Conservation (phyloP, 176 grass and related monocot genomes). For the Avena eriantha region DNA sequence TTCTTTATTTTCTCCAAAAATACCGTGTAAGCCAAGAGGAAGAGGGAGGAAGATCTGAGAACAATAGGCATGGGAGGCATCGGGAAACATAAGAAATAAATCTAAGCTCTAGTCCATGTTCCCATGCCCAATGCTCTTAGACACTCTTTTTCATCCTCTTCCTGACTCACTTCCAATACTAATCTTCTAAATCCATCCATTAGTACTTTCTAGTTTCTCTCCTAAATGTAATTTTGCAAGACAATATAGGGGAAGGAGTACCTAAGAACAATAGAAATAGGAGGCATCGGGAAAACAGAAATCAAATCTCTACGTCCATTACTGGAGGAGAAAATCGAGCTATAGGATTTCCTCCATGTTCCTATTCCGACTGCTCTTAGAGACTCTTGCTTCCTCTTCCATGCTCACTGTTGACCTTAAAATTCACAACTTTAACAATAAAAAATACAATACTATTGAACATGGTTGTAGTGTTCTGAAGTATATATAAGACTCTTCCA, state of each 20-base stretch:
- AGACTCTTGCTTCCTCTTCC: constrained; percentile 8
- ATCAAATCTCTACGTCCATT: neutral
- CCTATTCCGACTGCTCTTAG: neutral
- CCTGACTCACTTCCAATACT: neutral
- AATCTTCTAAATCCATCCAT: neutral
- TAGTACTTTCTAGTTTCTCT: neutral
- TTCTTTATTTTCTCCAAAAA: neutral
- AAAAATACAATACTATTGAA: neutral
- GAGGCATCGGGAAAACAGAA: neutral
- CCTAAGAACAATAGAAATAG: neutral
- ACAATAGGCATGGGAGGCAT: constrained; percentile 36
- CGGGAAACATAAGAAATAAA: constrained; percentile 6
- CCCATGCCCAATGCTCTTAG: neutral
- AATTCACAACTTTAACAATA: neutral
- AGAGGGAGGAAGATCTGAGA: neutral
- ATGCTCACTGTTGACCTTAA: neutral
- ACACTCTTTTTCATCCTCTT: constrained; percentile 1
- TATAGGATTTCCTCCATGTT: neutral
- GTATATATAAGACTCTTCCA: constrained; percentile 27
- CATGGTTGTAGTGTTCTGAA: neutral
- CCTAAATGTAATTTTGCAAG: neutral
- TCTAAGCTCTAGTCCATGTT: neutral
- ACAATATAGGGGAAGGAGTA: neutral
- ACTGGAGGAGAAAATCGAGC: neutral
- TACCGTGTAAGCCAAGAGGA: neutral